Base-by-base conservation (phyloP, 1,139 yeast species). In the Blastobotrys petasosporus region DNA sequence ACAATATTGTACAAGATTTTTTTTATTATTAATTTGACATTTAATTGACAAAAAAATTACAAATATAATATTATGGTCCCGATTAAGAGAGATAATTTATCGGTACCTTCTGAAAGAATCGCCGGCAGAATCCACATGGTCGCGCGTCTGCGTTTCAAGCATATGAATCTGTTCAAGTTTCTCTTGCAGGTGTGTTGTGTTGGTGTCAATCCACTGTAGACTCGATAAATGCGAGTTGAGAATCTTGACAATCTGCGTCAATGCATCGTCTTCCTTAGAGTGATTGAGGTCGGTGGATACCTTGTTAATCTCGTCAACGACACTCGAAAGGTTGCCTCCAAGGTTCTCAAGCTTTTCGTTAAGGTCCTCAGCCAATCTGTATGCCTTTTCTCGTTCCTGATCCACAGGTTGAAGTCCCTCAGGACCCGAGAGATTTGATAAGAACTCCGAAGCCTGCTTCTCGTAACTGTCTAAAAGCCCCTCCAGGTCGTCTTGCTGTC, bases 401-500 rank as follows among this genome's bases (percentile, higher is more conserved):
- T 92, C 98, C 37, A 69, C 71, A 1, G 73, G 71, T 51, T 69
- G 73, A 38, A 66, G 56, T 6, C 68, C 71, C 23, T 63, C 69
- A 37, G 57, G 62, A 2, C 64, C 66, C 13, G 60, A 56, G 36
- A 64, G 48, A 35, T 61, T 63, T 4, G 58, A 48, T 31, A 68
- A 53, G 31, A 66, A 54, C 33, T 63, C 65, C 5, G 86, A 90
- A 0, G 94, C 92, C 63, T 87, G 95, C 51, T 74, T 77, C 64
- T 92, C 98, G 60, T 90, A 90, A 53, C 82, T 83, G 55, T 85
- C 87, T 52, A 92, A 75, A 55, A 92, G 74, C 25, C 77, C 73
- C 52, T 90, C 97, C 46, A 92, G 71, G 60, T 92, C 98, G 53
- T 85, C 87, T 62, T 94, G 98, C 62, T 94, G 98, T 56, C 84